A percentile compares a stretch with the other conserved stretches of the same genome.
These are phyloP conservation scores for Colletotrichum eleusines DNA, from an alignment of 2,329 filamentous ascomycete species.

Conservation along the genomic window DNA sequence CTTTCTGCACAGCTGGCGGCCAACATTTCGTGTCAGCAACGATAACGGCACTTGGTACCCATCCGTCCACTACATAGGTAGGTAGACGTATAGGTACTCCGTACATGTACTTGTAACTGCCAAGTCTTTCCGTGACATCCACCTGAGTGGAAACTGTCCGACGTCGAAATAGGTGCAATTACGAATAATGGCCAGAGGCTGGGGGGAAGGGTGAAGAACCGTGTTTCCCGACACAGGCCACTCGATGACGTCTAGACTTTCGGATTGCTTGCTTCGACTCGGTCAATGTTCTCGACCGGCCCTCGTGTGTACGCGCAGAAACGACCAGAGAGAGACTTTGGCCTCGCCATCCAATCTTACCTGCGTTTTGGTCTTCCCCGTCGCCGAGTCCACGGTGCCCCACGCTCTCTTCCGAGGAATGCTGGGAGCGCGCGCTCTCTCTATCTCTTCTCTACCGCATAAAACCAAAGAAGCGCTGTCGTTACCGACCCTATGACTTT, in stretches of 20 bases:
- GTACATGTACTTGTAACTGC: neutral
- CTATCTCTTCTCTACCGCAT: neutral
- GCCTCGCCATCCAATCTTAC: slow-evolving; percentile 22
- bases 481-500: neutral
- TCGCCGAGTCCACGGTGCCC: neutral
- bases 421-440: neutral
- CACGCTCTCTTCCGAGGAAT: neutral
- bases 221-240: slow-evolving; percentile 27
- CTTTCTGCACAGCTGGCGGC: slow-evolving; percentile 25
- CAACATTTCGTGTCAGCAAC: slow-evolving; percentile 18
- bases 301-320: no score
- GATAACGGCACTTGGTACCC: neutral
- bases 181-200: slow-evolving; percentile 39
- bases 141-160: slow-evolving; percentile 39
- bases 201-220: rapidly evolving
- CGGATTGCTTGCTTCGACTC: slow-evolving; percentile 24
- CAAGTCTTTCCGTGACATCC: slow-evolving; percentile 23
- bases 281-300: slow-evolving; percentile 13
- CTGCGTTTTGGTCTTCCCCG: slow-evolving; percentile 6
- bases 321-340: no score
- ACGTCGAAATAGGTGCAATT: slow-evolving; percentile 33
- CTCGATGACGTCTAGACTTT: slow-evolving; percentile 33
- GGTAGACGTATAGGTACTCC: no score
- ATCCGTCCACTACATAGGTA: no score
- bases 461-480: neutral